Base-by-base conservation (phyloP, 2,329 filamentous ascomycete genomes). In the Ascochyta pisi region DNA sequence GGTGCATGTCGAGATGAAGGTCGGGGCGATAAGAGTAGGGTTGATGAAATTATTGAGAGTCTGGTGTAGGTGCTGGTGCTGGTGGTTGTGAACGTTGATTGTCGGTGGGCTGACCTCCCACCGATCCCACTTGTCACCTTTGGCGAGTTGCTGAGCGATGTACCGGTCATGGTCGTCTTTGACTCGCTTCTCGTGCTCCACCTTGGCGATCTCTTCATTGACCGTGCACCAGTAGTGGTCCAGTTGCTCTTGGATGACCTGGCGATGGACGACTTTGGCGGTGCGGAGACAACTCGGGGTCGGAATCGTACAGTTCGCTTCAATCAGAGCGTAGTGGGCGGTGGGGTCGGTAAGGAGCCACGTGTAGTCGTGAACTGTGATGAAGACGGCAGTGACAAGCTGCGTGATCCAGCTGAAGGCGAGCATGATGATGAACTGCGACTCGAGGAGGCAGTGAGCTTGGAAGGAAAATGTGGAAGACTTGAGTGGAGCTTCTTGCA, bases 91-190 rank as follows among this genome's bases (percentile, higher is more conserved):
- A 22, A 26, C 1, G 26, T 39, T 51, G 13, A 53, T 24, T 6
- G 37, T 53, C n/a, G 39, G 44, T 4, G 51, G 51, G 34, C 51
- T 49, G 12, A 54, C 22, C 26, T 54, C 51, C 26, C 39, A 43
- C 19, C 26, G 31, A 8, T 54, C 51, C 44, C 44, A 54, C 34
- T 49, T 54, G 15, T 44, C 44, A 4, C 9, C 51, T 44, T 54
- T 54, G 51, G 44, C 31, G 12, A 39, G 26, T 7, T 49, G 33
- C 4, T 26, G 29, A 13, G 24, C 33, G 34, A 54, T 23, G 4
- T 40, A 29, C 4, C 8, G 19, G 33, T 44, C 33, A 13, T 49
- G 44, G 23, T 26, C 39, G n/a, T 44, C 39, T n/a, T 38, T 39
- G 8, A 19, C 23, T 19, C 39, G 33, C 39, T n/a, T 37, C 39